Conservation (phyloP, 2,329 filamentous ascomycete genomes). For the Penicillium sp. region DNA sequence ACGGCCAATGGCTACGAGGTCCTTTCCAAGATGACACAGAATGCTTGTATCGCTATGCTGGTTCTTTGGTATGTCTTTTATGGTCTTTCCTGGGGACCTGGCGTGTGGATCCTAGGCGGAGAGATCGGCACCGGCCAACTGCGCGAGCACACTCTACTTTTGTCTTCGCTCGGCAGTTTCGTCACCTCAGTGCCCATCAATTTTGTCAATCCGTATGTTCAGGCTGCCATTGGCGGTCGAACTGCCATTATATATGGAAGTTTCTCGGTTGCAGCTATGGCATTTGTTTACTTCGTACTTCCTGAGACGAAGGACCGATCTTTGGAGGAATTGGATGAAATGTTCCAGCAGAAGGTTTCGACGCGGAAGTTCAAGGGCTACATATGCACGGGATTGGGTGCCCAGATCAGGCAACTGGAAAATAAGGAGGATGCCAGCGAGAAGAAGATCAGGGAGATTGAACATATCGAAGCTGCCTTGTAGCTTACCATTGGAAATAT, state of each 20-base stretch:
- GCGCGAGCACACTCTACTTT: constrained; percentile 34
- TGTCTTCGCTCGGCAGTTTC: constrained; percentile 33
- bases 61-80: constrained; percentile 21
- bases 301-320: constrained; percentile 30
- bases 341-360: constrained; percentile 25
- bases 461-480: constrained; percentile 7
- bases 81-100: constrained; percentile 22
- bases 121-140: constrained; percentile 32
- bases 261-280: constrained; percentile 26
- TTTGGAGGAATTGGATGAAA: constrained; percentile 34
- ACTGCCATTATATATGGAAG: constrained; percentile 28
- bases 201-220: constrained; percentile 37
- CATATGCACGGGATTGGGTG: constrained; percentile 3
- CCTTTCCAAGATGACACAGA: constrained; percentile 14
- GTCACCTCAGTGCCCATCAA: constrained; percentile 30
- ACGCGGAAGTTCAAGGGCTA: constrained; percentile 7
- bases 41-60: constrained; percentile 17
- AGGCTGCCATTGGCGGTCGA: constrained; percentile 27
- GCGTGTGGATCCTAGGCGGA: constrained; percentile 34
- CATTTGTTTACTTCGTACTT: constrained; percentile 30
- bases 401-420: constrained; percentile 7
- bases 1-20: constrained; percentile 7
- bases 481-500: background rate
- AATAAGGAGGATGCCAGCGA: constrained; percentile 1
- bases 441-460: constrained; percentile 3